Evolutionary conservation across 192 early-diverging fungal species (phyloP).

Genomic region (Entomortierella beljakovae): DNA sequence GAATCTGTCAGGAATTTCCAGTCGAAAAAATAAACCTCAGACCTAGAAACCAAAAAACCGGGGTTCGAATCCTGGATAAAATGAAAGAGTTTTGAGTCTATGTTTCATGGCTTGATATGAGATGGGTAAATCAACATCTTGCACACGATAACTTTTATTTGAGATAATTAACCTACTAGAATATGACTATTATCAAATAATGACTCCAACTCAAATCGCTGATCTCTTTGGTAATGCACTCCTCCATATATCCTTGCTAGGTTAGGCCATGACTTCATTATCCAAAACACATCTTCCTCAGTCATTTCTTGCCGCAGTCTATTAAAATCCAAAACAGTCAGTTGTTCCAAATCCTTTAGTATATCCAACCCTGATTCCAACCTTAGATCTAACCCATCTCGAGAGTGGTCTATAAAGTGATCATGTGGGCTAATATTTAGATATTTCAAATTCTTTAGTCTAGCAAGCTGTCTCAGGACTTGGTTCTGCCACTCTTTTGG

Average conservation of each 20-base stretch:
- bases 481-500: not conserved
- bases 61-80: too few relatives aligned
- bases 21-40: too few relatives aligned
- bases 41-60: too few relatives aligned
- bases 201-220: slow-evolving; percentile 4
- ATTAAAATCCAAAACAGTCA: slow-evolving; percentile 21
- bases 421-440: slow-evolving; percentile 8
- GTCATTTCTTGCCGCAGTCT: slow-evolving; percentile 21
- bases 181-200: not conserved
- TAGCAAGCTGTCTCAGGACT: slow-evolving; percentile 17
- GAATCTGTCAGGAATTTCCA: too few relatives aligned
- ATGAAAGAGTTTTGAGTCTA: too few relatives aligned
- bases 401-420: not conserved
- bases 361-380: slow-evolving; percentile 7
- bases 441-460: not conserved
- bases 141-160: too few relatives aligned
- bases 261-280: slow-evolving; percentile 18
- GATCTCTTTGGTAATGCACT: not conserved
- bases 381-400: slow-evolving; percentile 15
- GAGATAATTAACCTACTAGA: too few relatives aligned
- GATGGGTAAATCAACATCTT: too few relatives aligned
- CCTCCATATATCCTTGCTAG: slow-evolving; percentile 7
- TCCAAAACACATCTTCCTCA: slow-evolving; percentile 16
- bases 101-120: too few relatives aligned
- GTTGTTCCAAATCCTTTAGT: not conserved